Percentiles rank a stretch among this genome's conserved stretches.
These are phyloP conservation scores for Coemansia sp. DNA, from an alignment of 192 early-diverging fungal genomes.

Conservation along the genomic window DNA sequence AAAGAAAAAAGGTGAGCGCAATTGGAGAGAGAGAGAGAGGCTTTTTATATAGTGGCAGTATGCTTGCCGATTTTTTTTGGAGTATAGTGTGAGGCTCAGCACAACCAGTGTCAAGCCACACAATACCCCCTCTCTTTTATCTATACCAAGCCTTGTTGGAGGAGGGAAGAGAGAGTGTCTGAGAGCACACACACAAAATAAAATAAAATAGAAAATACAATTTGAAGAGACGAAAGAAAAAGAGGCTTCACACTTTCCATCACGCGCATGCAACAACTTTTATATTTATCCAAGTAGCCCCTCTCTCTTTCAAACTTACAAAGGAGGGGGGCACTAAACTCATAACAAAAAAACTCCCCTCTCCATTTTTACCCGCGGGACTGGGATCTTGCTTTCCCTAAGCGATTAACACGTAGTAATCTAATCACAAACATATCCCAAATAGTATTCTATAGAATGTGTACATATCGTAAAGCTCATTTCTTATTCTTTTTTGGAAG, in stretches of 20 bases:
- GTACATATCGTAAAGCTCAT: background rate
- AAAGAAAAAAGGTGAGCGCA: background rate
- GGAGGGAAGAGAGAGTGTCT: background rate
- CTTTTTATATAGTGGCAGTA: background rate
- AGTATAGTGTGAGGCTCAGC: conserved; percentile 1
- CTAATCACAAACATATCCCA: background rate
- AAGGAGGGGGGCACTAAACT: conserved; percentile 20
- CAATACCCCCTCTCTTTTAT: background rate
- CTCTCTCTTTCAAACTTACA: background rate
- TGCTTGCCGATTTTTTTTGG: background rate
- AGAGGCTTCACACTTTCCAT: background rate
- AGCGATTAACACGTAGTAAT: background rate
- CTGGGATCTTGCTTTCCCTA: background rate
- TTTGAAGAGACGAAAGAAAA: background rate
- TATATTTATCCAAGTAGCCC: background rate
- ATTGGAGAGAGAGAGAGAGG: background rate
- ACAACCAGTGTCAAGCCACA: background rate
- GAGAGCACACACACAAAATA: background rate
- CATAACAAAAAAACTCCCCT: background rate
- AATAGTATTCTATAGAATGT: background rate
- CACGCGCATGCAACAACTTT: background rate
- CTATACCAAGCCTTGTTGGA: background rate
- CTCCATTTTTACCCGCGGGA: background rate
- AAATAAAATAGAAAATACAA: background rate
- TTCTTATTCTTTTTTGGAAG: background rate